Conservation (phyloP, 768 basidiomycete genomes). For the Strobilomyces dryophilus region DNA sequence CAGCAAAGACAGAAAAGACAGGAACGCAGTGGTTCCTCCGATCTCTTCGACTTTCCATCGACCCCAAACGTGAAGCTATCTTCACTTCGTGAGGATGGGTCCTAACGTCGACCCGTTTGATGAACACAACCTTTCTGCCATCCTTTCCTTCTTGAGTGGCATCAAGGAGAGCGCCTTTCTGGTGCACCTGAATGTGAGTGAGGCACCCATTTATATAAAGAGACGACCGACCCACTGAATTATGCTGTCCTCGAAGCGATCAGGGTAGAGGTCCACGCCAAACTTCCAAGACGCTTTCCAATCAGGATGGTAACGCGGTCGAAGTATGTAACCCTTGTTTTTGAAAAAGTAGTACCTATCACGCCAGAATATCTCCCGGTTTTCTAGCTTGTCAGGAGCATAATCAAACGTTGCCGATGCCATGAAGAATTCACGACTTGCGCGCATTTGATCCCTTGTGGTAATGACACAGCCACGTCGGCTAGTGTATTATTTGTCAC, state of each 20-base stretch:
- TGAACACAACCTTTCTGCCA: constrained; percentile 11
- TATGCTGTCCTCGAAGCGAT: constrained; percentile 7
- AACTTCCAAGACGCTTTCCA: constrained; percentile 31
- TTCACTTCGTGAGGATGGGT: constrained; percentile 1
- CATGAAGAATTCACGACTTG: neutral
- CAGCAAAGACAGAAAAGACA: constrained; percentile 13
- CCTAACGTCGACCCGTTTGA: constrained; percentile 7
- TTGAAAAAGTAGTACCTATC: constrained; percentile 15
- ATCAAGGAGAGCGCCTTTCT: constrained; percentile 4
- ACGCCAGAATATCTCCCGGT: constrained; percentile 13
- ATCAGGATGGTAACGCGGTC: constrained; percentile 20
- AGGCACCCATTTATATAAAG: accelerated
- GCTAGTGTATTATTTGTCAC: too few species aligned
- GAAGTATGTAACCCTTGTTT: constrained; percentile 20
- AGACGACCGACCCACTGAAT: constrained; percentile 4
- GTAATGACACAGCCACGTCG: neutral
- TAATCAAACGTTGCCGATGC: neutral
- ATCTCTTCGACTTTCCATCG: neutral
- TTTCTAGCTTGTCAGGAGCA: neutral
- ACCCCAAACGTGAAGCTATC: constrained; percentile 7
- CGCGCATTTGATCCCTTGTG: too few species aligned
- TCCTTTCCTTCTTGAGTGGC: constrained; percentile 4
- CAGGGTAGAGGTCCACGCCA: neutral
- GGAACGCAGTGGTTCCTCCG: constrained; percentile 24
- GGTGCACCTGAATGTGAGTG: neutral